phyloP scores from a whole-genome alignment of 1,284 basidiomycete species.

The Malassezia slooffiae region DNA sequence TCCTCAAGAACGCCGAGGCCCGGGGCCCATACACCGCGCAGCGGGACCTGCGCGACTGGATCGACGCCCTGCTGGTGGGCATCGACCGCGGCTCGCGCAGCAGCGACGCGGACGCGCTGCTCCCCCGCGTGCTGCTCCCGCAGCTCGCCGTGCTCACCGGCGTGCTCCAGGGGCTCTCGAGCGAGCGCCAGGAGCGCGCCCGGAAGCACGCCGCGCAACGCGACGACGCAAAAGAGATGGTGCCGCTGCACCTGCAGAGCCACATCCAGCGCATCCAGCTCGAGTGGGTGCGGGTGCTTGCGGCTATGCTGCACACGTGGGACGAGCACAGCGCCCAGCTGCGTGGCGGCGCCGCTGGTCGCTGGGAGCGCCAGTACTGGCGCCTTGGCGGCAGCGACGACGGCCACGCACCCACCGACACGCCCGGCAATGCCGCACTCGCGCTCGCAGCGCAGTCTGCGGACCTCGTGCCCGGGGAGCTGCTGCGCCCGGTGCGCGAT shows the following conservation, averaged over 20 bases:
- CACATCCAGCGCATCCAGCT: too few relatives aligned
- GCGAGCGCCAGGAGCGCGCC: constrained; percentile 15
- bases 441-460: constrained; percentile 6
- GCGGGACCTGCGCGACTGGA: constrained; percentile 23
- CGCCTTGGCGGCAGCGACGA: too few relatives aligned
- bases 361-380: too few relatives aligned
- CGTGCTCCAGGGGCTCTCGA: constrained; percentile 29
- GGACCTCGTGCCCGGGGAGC: constrained; percentile 3
- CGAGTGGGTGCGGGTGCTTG: too few relatives aligned
- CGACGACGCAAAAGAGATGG: too few relatives aligned
- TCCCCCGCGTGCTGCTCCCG: constrained; percentile 22
- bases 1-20: constrained; percentile 18
- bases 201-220: too few relatives aligned
- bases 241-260: too few relatives aligned
- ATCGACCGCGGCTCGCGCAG: constrained; percentile 8
- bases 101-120: neutral
- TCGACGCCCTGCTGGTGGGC: constrained; percentile 20
- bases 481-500: constrained; percentile 1
- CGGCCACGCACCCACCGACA: too few relatives aligned
- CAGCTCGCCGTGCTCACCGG: constrained; percentile 33
- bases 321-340: too few relatives aligned
- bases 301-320: too few relatives aligned
- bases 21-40: constrained; percentile 24
- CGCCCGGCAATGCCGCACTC: constrained; percentile 3
- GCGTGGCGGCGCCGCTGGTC: too few relatives aligned